Evolutionary conservation across 208 protist genomes (phyloP).

Genomic region (Trypanosoma cruzi): DNA sequence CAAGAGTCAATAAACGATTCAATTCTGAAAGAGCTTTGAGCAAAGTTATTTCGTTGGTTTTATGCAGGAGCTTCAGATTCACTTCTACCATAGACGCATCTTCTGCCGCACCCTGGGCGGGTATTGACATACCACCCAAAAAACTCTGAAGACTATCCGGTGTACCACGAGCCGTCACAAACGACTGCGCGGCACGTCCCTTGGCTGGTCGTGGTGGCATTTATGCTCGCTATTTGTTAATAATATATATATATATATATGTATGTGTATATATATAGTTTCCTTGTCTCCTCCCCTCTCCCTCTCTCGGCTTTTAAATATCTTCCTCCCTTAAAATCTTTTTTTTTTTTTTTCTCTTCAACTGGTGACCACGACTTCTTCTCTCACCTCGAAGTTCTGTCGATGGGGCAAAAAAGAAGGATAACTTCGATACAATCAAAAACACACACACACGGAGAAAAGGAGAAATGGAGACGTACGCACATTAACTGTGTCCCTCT

Average conservation of each 20-base stretch:
- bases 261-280: background rate
- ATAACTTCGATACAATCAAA: background rate
- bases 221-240: background rate
- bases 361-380: background rate
- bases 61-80: conserved; percentile 71
- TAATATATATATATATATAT: conserved; percentile 9
- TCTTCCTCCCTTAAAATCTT: background rate
- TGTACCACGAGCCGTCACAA: conserved; percentile 44
- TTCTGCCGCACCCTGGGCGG: conserved; percentile 15
- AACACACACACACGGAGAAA: background rate
- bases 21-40: conserved; percentile 80
- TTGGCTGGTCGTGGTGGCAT: conserved; percentile 52
- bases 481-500: background rate
- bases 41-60: conserved; percentile 86
- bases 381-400: background rate
- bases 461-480: background rate
- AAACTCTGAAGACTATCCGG: conserved; percentile 70
- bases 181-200: conserved; percentile 59
- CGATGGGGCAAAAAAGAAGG: background rate
- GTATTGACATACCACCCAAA: conserved; percentile 56
- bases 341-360: background rate
- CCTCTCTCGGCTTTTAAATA: background rate
- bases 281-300: background rate
- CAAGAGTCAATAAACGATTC: conserved; percentile 28
- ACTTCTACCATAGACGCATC: conserved; percentile 44